These are phyloP conservation scores for Cytospora schulzeri DNA, from an alignment of 2,329 filamentous ascomycete genomes.

Conservation along the genomic window DNA sequence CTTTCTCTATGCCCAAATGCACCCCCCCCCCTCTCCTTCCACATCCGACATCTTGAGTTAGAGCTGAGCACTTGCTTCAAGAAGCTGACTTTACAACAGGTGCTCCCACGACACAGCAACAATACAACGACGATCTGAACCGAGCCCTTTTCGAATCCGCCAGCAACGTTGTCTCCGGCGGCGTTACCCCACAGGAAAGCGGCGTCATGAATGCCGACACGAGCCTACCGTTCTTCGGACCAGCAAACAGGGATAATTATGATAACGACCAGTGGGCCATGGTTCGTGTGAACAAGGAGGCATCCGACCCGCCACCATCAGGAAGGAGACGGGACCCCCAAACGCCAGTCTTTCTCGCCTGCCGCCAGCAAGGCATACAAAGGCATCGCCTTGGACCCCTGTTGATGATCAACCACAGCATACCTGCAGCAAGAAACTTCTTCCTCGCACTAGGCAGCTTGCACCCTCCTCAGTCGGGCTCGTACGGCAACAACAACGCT, in stretches of 20 bases:
- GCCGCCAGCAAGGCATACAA: slow-evolving; percentile 34
- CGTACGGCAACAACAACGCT: slow-evolving; percentile 57
- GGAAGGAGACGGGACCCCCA: slow-evolving; percentile 45
- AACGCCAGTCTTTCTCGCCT: slow-evolving; percentile 56
- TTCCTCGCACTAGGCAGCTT: slow-evolving; percentile 49
- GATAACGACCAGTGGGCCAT: slow-evolving; percentile 61
- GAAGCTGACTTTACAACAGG: slow-evolving; percentile 23
- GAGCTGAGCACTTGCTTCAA: slow-evolving; percentile 19
- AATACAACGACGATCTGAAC: slow-evolving; percentile 59
- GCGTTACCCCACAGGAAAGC: slow-evolving; percentile 49
- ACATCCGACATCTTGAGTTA: slow-evolving; percentile 21
- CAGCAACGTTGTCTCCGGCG: slow-evolving; percentile 50
- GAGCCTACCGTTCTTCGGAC: slow-evolving; percentile 56
- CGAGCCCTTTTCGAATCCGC: slow-evolving; percentile 57
- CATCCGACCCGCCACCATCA: slow-evolving; percentile 45
- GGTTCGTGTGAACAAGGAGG: slow-evolving; percentile 45
- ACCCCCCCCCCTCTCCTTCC: background rate
- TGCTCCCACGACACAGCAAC: slow-evolving; percentile 38
- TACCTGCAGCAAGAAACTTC: slow-evolving; percentile 59
- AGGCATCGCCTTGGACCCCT: slow-evolving; percentile 54
- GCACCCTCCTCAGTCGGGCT: slow-evolving; percentile 33
- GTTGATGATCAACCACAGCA: slow-evolving; percentile 61
- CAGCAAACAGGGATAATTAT: slow-evolving; percentile 59
- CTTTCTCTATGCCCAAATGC: background rate
- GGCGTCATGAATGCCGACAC: slow-evolving; percentile 47